Percentiles rank a stretch among this genome's conserved stretches.
Conservation (phyloP, 164 flowering plant species). For the grape (Vitis vinifera) region ASM3070453v1 NC_081822.1:2360001-2360500, state of each 20-base stretch:
- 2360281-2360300: conserved; percentile 49
- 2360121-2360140: conserved; percentile 16
- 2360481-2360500: not conserved
- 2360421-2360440: not conserved
- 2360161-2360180: conserved; percentile 3
- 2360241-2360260: conserved; percentile 44
- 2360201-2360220: conserved; percentile 13
- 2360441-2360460: not conserved
- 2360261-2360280: conserved; percentile 41
- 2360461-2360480: not conserved
- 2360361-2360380: not conserved
- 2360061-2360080: conserved; percentile 21
- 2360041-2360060: conserved; percentile 6
- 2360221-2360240: conserved; percentile 12
- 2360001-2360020: not conserved
- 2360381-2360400: conserved; percentile 9
- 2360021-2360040: not conserved
- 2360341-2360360: not conserved
- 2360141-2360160: conserved; percentile 3
- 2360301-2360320: conserved; percentile 34
- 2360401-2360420: not conserved
- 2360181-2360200: conserved; percentile 14
- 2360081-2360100: conserved; percentile 20
- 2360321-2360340: not conserved
- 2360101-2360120: conserved; percentile 21